Percentiles rank a stretch among this genome's conserved stretches.
These are phyloP conservation scores for Primulina eburnea DNA, from an alignment of 257 asterid genomes.

Conservation along the genomic window DNA sequence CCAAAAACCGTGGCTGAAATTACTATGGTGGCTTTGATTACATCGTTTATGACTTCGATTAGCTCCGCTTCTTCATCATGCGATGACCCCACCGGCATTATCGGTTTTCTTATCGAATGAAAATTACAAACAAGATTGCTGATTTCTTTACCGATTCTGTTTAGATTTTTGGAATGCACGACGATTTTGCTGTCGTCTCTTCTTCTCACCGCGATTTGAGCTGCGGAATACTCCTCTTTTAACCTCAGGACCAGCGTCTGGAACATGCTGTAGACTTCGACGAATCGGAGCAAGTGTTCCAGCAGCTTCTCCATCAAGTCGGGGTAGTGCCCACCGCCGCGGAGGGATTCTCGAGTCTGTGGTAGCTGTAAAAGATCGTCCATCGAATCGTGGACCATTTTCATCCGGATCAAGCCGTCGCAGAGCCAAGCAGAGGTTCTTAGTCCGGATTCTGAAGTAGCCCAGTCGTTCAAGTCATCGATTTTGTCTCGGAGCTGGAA, in stretches of 20 bases:
- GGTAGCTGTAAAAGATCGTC: slow-evolving; percentile 86
- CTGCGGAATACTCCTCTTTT: slow-evolving; percentile 57
- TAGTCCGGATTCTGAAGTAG: slow-evolving; percentile 22
- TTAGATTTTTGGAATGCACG: slow-evolving; percentile 36
- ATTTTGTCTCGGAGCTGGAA: slow-evolving; percentile 59
- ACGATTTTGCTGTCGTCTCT: slow-evolving; percentile 41
- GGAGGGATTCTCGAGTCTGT: slow-evolving; percentile 60
- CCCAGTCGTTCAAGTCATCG: slow-evolving; percentile 45
- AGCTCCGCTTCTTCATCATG: slow-evolving; percentile 49
- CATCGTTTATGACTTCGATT: slow-evolving; percentile 42
- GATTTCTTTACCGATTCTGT: slow-evolving; percentile 56
- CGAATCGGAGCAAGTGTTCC: slow-evolving; percentile 62
- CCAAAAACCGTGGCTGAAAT: slow-evolving; percentile 48
- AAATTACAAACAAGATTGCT: slow-evolving; percentile 34
- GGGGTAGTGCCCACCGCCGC: slow-evolving; percentile 27
- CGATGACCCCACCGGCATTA: slow-evolving; percentile 16
- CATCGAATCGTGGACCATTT: slow-evolving; percentile 61
- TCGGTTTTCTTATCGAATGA: slow-evolving; percentile 31
- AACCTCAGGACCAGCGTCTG: slow-evolving; percentile 52
- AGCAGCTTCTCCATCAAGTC: slow-evolving; percentile 61
- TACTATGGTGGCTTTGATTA: slow-evolving; percentile 48
- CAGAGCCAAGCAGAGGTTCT: slow-evolving; percentile 54
- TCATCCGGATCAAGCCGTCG: slow-evolving; percentile 52
- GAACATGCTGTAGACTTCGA: slow-evolving; percentile 68
- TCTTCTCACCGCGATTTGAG: slow-evolving; percentile 56